Evolutionary conservation across 2,329 filamentous ascomycete genomes (phyloP).

Genomic region (Colletotrichum sp.): DNA sequence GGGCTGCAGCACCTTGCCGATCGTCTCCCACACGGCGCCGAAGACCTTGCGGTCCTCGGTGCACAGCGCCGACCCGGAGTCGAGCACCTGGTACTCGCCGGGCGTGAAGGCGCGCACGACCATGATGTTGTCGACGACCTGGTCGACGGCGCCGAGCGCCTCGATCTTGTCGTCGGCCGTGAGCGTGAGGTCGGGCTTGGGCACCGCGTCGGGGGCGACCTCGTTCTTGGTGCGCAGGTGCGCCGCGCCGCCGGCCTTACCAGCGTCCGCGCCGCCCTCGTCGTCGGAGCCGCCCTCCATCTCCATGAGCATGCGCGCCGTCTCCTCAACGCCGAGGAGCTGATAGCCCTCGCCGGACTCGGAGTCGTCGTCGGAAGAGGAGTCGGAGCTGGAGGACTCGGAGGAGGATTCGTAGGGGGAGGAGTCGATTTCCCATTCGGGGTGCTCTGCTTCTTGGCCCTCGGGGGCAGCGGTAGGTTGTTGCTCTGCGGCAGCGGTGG

Average conservation of each 20-base stretch:
- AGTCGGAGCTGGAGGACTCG: conserved; percentile 66
- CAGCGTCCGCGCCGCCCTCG: conserved; percentile 54
- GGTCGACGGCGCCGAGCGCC: conserved; percentile 75
- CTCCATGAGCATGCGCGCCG: conserved; percentile 83
- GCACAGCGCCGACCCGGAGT: conserved; percentile 84
- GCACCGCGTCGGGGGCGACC: conserved; percentile 62
- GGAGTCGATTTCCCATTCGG: conserved; percentile 86
- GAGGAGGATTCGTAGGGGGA: conserved; percentile 75
- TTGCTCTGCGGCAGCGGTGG: background rate
- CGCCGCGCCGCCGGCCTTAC: conserved; percentile 36
- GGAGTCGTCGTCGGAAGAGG: conserved; percentile 58
- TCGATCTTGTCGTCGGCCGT: conserved; percentile 78
- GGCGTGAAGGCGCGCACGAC: conserved; percentile 80
- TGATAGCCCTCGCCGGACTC: conserved; percentile 68
- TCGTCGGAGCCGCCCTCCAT: conserved; percentile 81
- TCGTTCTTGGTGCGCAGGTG: conserved; percentile 86
- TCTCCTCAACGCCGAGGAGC: conserved; percentile 79
- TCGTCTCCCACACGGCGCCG: conserved; percentile 81
- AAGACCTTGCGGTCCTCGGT: conserved; percentile 76
- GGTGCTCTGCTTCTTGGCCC: conserved; percentile 45
- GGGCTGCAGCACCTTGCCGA: conserved; percentile 85
- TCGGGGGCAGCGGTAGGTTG: conserved; percentile 24
- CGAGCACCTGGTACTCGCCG: conserved; percentile 84
- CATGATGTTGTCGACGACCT: conserved; percentile 77
- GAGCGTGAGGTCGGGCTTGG: conserved; percentile 80